Evolutionary conservation across 108 stramenopile genomes (phyloP).

Genomic region (Fragilaria crotonensis): DNA sequence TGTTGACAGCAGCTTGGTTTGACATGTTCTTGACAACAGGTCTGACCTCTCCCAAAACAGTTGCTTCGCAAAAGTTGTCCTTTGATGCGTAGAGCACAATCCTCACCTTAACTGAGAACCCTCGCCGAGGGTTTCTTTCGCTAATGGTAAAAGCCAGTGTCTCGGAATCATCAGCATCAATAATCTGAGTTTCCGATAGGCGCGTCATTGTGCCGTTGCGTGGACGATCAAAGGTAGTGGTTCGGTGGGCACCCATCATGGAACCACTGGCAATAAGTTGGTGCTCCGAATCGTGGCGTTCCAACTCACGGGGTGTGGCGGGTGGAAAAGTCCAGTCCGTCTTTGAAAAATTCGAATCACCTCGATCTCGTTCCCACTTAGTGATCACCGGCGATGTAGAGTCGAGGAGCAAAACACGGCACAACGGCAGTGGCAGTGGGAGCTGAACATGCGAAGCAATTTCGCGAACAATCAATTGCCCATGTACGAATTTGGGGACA

Average conservation of each 20-base stretch:
- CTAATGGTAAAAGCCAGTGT: constrained; percentile 43
- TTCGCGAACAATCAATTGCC: constrained; percentile 54
- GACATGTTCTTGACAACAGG: constrained; percentile 80
- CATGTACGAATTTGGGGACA: constrained; percentile 58
- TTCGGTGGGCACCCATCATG: constrained; percentile 66
- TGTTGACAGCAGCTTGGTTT: constrained; percentile 75
- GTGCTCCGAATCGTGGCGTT: constrained; percentile 57
- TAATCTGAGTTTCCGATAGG: constrained; percentile 61
- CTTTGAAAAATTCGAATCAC: constrained; percentile 53
- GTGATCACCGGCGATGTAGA: constrained; percentile 69
- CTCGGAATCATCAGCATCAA: constrained; percentile 63
- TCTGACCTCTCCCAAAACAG: constrained; percentile 56
- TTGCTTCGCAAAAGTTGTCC: constrained; percentile 46
- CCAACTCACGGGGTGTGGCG: constrained; percentile 62
- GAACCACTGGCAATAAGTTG: constrained; percentile 67
- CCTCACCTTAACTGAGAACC: constrained; percentile 67
- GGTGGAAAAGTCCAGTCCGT: constrained; percentile 69
- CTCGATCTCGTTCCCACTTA: constrained; percentile 69
- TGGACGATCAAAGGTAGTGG: constrained; percentile 48
- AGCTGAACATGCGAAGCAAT: constrained; percentile 50
- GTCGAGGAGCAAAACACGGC: constrained; percentile 65
- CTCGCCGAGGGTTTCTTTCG: constrained; percentile 69
- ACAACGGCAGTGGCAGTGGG: constrained; percentile 59
- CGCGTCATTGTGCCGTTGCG: constrained; percentile 49
- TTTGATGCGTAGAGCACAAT: constrained; percentile 42